Percentiles rank a stretch among this genome's conserved stretches.
phyloP scores from a whole-genome alignment of 306 rosid genomes.

The Vachellia pachyceras region DNA sequence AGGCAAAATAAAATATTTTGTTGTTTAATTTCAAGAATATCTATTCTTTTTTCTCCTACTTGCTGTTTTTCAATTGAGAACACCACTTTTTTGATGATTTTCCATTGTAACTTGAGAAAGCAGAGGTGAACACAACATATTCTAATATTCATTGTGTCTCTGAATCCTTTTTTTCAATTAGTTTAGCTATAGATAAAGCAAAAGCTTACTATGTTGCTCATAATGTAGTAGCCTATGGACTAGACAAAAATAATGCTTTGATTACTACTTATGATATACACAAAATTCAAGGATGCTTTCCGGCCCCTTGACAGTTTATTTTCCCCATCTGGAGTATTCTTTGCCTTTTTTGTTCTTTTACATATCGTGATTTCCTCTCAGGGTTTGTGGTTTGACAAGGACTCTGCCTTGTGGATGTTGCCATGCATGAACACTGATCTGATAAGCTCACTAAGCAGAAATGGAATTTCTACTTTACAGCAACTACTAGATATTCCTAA shows the following conservation, averaged over 20 bases:
- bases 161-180: constrained; percentile 1
- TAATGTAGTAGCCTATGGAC: neutral
- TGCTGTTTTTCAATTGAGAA: neutral
- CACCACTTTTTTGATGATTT: constrained; percentile 10
- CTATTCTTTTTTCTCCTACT: neutral
- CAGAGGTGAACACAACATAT: constrained; percentile 10
- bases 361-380: constrained; percentile 47
- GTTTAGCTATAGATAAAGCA: constrained; percentile 16
- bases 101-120: neutral
- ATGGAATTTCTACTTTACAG: constrained; percentile 61
- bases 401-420: constrained; percentile 88
- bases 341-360: constrained; percentile 14
- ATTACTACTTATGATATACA: neutral
- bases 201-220: neutral
- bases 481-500: constrained; percentile 75
- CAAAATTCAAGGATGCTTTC: neutral
- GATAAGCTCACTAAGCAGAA: constrained; percentile 55
- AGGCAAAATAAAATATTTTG: constrained; percentile 12
- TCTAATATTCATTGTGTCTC: constrained; percentile 7
- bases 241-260: constrained; percentile 1
- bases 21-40: neutral
- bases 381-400: constrained; percentile 91
- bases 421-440: constrained; percentile 85
- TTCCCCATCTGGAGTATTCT: constrained; percentile 6
- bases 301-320: neutral